Base-by-base conservation (phyloP, 208 protist species). In the Trypanosoma grayi region DNA sequence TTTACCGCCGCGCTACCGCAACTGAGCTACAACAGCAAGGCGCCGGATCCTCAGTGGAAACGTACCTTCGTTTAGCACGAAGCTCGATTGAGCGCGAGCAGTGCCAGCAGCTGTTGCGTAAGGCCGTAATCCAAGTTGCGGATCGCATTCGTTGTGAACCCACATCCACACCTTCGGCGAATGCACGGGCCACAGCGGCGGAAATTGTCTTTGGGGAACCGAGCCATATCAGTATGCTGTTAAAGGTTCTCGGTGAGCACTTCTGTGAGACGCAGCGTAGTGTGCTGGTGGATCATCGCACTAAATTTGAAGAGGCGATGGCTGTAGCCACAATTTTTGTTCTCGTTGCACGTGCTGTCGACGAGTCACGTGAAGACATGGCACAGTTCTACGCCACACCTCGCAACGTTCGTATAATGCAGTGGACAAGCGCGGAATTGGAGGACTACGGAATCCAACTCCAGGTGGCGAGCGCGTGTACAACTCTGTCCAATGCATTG, bases 121-220 rank as follows among this genome's bases (percentile, higher is more conserved):
- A 72, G 14, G 66, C 68, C 27, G 75, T 90, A 43, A 59, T 85
- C 44, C 43, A 20, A 7, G 72, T 93, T 7, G 83, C 87, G 1
- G 61, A 83, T 18, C 43, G 31, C 16, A 63, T 79, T 41, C 76
- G 79, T 13, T 44, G 43, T 39, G 43, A 68, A 37, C 18, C 18
- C 9, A 30, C 24, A 34, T 7, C 27, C n/a, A 20, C 16, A 44
- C 41, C 55, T 18, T 48, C 25, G 25, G 31, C 14, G 18, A 45
- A 46, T 50, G 50, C 36, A 25, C 51, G 40, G 20, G 69, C 77
- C 3, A 90, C 81, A 2, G 77, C 83, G 1, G 76, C 78, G 13
- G 83, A 94, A 72, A 67, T 94, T 22, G 78, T 63, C 41, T 94
- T 86, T 73, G 59, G 71, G 16, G 55, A 75, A 41, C 83, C 87